Evolutionary conservation across 2,329 filamentous ascomycete species (phyloP), one percentile per base, ranked within the genome.

Genomic region (Trichoderma aggressivum): DNA sequence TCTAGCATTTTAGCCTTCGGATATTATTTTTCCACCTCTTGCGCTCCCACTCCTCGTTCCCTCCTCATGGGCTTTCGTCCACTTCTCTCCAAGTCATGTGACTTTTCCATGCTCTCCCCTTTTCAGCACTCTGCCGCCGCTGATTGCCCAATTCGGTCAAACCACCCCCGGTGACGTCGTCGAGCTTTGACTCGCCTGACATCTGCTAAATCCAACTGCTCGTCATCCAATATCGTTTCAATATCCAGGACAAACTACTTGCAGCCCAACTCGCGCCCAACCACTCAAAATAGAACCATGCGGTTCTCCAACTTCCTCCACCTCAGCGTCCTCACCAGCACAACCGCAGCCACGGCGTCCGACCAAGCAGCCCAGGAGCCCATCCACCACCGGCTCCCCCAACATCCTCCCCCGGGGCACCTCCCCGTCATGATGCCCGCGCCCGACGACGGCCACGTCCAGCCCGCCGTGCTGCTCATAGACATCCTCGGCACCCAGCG

Each of bases 401-500:
- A 24, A 24, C 56, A 50, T 70, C 71, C 70, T 43, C 70, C 67
- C 60, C 75, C 36, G 50, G 73, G 73, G 65, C 74, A 74, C 53
- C 75, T 77, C 47, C 78, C 76, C 71, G 72, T 75, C 72, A 68
- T 80, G 74, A 74, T 76, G 70, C 74, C 75, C 61, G 30, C 56
- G 16, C 36, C 36, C 71, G 12, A 67, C 70, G 60, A 69, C 7
- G 78, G 77, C 60, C 74, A 78, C 39, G 74, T 79, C 70, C 83
- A 77, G 78, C 84, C 84, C 62, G 80, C 82, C 34, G 87, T 95
- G 36, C 89, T 93, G 72, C 88, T 98, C 70, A 92, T 91, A 55
- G 95, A 98, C 81, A 91, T 97, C 39, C 90, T 98, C 74, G 91
- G 92, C 50, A 90, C 90, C 74, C 90, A 93, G 70, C 90, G 92